Evolutionary conservation across 2,329 filamentous ascomycete species (phyloP), one percentile per base, ranked within the genome.

Genomic region (Juglanconis juglandina): DNA sequence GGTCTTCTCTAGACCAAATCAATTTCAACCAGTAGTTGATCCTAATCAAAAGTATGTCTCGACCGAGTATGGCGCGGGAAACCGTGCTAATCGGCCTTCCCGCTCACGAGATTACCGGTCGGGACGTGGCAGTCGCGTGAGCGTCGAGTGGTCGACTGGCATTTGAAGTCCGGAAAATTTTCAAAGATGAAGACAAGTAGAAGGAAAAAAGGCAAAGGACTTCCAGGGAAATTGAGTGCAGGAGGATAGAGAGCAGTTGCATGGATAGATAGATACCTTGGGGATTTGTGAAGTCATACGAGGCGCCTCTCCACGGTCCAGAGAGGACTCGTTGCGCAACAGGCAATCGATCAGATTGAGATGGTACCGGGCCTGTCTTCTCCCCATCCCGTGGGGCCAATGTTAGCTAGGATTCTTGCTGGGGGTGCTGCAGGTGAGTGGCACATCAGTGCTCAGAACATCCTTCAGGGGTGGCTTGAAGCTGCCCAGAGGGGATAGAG

Each of bases 221-320:
- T 61, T 60, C 58, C 63, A 63, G 60, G 53, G 39, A 8, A 33
- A 47, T 32, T 24, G n/a, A 33, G 34, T 52, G 34, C 39, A 54
- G 37, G 41, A 60, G 50, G 10, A 34, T 51, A 34, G 24, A 32
- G 51, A 10, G 17, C 10, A 14, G 17, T 8, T 17, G 24, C 14
- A 17, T 32, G 63, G 67, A 55, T 10, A 24, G 3, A 4, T 62
- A 60, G 61, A 60, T 77, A 78, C 76, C 76, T 79, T 79, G 64
- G 73, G 69, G 59, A 77, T 73, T 73, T 73, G 75, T 72, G 75
- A 73, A 76, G 77, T 78, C 77, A 79, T 79, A 69, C 71, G 75
- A 71, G 67, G 69, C 69, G 69, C 69, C 70, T 75, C 73, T 69
- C 68, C 69, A 67, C 71, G 67, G 59, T 65, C 64, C 70, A 75